These are phyloP conservation scores for Lachnellula occidentalis DNA, from an alignment of 2,329 filamentous ascomycete species.

Conservation along the genomic window DNA sequence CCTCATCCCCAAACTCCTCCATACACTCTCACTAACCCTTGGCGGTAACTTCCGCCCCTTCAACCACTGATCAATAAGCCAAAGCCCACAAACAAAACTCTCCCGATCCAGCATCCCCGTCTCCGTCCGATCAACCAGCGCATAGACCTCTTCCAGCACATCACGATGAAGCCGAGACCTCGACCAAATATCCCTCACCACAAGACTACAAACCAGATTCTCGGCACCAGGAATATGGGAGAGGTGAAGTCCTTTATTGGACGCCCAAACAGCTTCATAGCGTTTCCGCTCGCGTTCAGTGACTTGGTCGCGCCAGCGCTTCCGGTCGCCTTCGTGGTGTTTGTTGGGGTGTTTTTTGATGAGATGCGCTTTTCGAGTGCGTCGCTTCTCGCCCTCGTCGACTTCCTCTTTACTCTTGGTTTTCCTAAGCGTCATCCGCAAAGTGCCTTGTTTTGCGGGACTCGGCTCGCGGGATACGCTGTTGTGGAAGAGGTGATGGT, in stretches of 20 bases:
- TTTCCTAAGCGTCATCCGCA: slow-evolving; percentile 63
- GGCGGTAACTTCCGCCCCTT: slow-evolving; percentile 71
- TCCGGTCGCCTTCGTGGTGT: slow-evolving; percentile 70
- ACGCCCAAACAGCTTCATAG: slow-evolving; percentile 82
- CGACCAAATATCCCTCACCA: slow-evolving; percentile 70
- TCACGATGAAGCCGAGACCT: slow-evolving; percentile 62
- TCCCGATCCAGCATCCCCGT: slow-evolving; percentile 55
- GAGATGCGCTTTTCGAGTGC: slow-evolving; percentile 48
- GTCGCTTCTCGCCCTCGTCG: slow-evolving; percentile 45
- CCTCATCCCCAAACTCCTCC: slow-evolving; percentile 58
- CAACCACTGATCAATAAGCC: slow-evolving; percentile 77
- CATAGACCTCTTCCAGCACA: slow-evolving; percentile 72
- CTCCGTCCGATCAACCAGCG: slow-evolving; percentile 57
- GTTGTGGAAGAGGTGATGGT: slow-evolving; percentile 33
- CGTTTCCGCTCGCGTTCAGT: slow-evolving; percentile 68
- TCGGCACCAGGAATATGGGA: slow-evolving; percentile 22
- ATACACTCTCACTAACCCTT: slow-evolving; percentile 67
- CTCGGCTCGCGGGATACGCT: slow-evolving; percentile 29
- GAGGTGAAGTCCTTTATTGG: slow-evolving; percentile 59
- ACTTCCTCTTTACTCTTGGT: slow-evolving; percentile 49
- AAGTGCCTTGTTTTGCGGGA: slow-evolving; percentile 37
- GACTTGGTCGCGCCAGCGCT: slow-evolving; percentile 71
- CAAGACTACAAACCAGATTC: slow-evolving; percentile 58
- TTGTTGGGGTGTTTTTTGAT: slow-evolving; percentile 62
- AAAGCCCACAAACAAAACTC: slow-evolving; percentile 79